These are phyloP conservation scores for Cladophialophora yegresii DNA, from an alignment of 2,329 filamentous ascomycete species.

Conservation along the genomic window DNA sequence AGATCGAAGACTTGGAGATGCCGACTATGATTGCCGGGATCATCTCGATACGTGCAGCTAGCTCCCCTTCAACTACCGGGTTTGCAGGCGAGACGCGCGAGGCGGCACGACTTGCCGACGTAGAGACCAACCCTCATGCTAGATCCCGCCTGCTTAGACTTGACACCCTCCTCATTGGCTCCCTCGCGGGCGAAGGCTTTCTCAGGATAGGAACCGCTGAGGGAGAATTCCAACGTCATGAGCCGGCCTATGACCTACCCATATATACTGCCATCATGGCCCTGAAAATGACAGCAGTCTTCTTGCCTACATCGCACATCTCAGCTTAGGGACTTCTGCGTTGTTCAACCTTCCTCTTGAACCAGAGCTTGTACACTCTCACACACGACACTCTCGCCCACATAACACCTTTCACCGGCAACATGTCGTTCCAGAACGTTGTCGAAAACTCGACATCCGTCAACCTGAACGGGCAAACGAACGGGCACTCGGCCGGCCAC, in stretches of 20 bases:
- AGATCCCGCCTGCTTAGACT: background rate
- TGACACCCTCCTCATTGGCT: background rate
- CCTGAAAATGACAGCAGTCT: background rate
- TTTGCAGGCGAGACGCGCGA: background rate
- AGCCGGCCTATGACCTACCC: background rate
- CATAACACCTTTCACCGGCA: background rate
- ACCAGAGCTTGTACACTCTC: no score
- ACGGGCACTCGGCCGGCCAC: slow-evolving; percentile 11
- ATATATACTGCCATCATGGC: background rate
- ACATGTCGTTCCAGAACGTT: background rate
- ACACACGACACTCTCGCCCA: background rate
- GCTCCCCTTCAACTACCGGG: background rate
- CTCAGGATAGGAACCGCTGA: background rate
- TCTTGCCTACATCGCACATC: background rate
- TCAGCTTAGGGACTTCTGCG: background rate
- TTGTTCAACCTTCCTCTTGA: background rate
- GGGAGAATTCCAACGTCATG: background rate
- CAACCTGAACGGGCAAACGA: slow-evolving; percentile 5
- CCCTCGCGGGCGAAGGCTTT: background rate
- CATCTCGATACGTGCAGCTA: background rate
- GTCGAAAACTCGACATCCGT: background rate
- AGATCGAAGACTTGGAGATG: background rate
- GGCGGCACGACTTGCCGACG: no score
- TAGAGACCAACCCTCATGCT: no score
- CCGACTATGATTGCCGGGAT: background rate